phyloP scores from a whole-genome alignment of 495 filamentous ascomycete species.

The Clohesyomyces aquaticus region DNA sequence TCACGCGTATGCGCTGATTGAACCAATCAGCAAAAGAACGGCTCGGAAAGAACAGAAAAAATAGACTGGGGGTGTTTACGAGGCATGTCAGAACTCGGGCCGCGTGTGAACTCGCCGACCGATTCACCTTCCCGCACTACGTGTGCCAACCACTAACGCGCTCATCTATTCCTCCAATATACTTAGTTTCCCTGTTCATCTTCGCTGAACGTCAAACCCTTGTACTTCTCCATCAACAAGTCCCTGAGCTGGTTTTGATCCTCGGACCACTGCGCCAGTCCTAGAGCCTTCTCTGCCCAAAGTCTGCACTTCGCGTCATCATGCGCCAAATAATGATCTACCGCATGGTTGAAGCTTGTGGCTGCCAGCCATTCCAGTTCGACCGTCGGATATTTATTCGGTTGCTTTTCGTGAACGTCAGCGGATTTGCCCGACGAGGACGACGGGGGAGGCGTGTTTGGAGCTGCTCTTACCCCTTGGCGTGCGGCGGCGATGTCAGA shows the following conservation, averaged over 20 bases:
- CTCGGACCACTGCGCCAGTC: constrained; percentile 59
- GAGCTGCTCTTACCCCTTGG: constrained; percentile 35
- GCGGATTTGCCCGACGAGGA: constrained; percentile 3
- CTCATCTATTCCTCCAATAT: not conserved
- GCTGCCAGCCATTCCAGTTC: constrained; percentile 81
- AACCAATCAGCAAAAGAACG: too few relatives aligned
- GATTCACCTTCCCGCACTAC: too few relatives aligned
- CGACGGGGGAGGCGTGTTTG: constrained; percentile 8
- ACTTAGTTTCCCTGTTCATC: not conserved
- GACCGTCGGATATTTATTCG: constrained; percentile 62
- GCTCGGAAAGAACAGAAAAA: too few relatives aligned
- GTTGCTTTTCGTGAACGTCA: constrained; percentile 22
- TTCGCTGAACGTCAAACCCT: constrained; percentile 31
- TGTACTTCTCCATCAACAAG: constrained; percentile 57
- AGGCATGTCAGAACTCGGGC: too few relatives aligned
- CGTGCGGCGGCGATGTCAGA: constrained; percentile 39
- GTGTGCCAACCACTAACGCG: not conserved
- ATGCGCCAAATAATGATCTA: constrained; percentile 67
- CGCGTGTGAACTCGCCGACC: too few relatives aligned
- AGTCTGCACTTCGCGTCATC: constrained; percentile 60
- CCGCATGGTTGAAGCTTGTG: constrained; percentile 72
- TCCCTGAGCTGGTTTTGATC: constrained; percentile 58
- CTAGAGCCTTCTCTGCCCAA: constrained; percentile 71
- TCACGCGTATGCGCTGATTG: too few relatives aligned
- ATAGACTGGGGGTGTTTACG: too few relatives aligned